phyloP scores from a whole-genome alignment of 2,329 filamentous ascomycete species.

The Paraconiothyrium brasiliense region DNA sequence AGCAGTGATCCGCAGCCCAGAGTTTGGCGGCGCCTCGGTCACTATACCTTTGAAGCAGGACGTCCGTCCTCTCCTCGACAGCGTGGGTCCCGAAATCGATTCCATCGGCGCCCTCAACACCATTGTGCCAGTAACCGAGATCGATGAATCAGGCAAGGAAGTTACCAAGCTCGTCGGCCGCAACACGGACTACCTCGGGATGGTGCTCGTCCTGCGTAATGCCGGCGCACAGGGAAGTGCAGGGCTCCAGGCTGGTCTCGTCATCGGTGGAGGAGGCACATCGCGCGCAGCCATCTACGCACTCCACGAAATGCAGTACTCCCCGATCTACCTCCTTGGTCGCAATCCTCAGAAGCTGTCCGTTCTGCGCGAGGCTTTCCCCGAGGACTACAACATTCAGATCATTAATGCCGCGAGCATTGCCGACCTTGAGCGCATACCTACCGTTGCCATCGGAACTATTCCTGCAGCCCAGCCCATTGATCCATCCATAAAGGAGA shows the following conservation, averaged over 20 bases:
- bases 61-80: constrained; percentile 82
- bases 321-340: constrained; percentile 86
- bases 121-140: constrained; percentile 69
- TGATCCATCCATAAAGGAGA: constrained; percentile 73
- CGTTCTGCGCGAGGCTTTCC: constrained; percentile 76
- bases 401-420: constrained; percentile 62
- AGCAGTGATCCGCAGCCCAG: constrained; percentile 71
- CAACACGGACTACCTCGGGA: constrained; percentile 97
- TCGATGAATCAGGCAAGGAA: constrained; percentile 53
- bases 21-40: constrained; percentile 93
- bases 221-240: constrained; percentile 61
- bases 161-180: constrained; percentile 74
- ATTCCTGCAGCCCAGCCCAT: constrained; percentile 90
- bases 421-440: constrained; percentile 57
- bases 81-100: constrained; percentile 79
- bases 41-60: constrained; percentile 96
- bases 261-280: constrained; percentile 92
- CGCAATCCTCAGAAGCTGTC: constrained; percentile 75
- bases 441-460: constrained; percentile 83
- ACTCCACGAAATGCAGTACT: constrained; percentile 82
- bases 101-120: constrained; percentile 95
- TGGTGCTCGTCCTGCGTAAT: constrained; percentile 79
- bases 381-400: constrained; percentile 73
- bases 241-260: constrained; percentile 69
- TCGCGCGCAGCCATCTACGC: constrained; percentile 91